Evolutionary conservation across 2,329 filamentous ascomycete species (phyloP).

Genomic region (Graphilbum sp.): DNA sequence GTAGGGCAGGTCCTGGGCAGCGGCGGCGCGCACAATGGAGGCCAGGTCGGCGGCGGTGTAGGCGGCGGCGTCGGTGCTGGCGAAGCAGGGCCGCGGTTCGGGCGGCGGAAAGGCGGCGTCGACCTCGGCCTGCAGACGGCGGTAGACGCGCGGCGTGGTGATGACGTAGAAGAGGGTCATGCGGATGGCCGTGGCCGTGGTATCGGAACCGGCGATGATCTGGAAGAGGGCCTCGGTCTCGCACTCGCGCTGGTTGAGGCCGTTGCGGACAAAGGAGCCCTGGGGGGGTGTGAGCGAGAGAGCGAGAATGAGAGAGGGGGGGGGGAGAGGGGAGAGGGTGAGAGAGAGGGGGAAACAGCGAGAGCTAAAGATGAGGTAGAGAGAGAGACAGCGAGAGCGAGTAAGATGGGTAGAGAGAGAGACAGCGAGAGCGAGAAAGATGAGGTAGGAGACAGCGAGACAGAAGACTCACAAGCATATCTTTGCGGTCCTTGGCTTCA

Average conservation of each 20-base stretch:
- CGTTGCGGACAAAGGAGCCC: conserved; percentile 24
- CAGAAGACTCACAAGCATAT: too few relatives aligned
- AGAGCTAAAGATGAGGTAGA: too few relatives aligned
- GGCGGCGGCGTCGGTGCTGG: too few relatives aligned
- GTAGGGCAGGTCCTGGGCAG: conserved; percentile 25
- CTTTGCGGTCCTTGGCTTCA: not conserved
- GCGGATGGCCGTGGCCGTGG: conserved; percentile 14
- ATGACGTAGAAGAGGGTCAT: conserved; percentile 13
- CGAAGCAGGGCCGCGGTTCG: too few relatives aligned
- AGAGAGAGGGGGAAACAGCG: too few relatives aligned
- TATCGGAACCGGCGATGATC: conserved; percentile 17
- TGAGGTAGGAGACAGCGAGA: too few relatives aligned
- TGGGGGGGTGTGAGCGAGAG: too few relatives aligned
- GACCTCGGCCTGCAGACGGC: conserved; percentile 17
- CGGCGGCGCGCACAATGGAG: conserved; percentile 18
- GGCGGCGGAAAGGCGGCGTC: conserved; percentile 12
- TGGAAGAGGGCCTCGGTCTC: conserved; percentile 28
- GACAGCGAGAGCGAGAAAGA: too few relatives aligned
- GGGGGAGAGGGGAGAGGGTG: too few relatives aligned
- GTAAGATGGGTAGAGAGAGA: too few relatives aligned
- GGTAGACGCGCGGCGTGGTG: conserved; percentile 12
- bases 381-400: too few relatives aligned
- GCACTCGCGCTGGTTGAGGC: conserved; percentile 20
- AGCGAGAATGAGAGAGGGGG: too few relatives aligned
- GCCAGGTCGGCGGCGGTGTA: conserved; percentile 12